These are phyloP conservation scores for Geoglossum glabrum DNA, from an alignment of 495 filamentous ascomycete genomes.

Conservation along the genomic window DNA sequence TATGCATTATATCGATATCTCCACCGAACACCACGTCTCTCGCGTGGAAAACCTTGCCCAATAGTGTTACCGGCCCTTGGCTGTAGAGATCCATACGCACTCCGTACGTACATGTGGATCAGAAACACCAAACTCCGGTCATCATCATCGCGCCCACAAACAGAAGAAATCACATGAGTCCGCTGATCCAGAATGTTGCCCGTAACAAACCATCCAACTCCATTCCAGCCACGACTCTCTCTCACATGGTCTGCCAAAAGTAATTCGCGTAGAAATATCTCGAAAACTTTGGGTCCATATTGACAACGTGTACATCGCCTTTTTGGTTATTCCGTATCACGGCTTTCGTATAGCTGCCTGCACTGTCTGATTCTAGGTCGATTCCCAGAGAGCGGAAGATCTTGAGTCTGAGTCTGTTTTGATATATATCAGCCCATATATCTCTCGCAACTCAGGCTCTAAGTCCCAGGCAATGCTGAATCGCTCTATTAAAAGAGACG, in stretches of 20 bases:
- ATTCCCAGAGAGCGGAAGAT: constrained; percentile 82
- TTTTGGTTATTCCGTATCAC: constrained; percentile 71
- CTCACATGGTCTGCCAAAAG: constrained; percentile 76
- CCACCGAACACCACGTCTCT: too few relatives aligned
- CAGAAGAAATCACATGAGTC: background rate
- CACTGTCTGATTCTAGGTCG: constrained; percentile 64
- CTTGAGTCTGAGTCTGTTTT: constrained; percentile 52
- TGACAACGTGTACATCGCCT: constrained; percentile 86
- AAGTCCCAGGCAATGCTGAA: constrained; percentile 17
- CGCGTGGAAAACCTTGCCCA: too few relatives aligned
- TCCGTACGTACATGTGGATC: background rate
- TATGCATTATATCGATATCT: too few relatives aligned
- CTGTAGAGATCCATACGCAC: background rate
- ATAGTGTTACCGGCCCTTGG: too few relatives aligned
- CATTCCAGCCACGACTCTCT: constrained; percentile 9
- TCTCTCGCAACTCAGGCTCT: background rate
- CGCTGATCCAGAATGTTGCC: background rate
- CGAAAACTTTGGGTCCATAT: constrained; percentile 82
- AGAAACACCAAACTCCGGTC: background rate
- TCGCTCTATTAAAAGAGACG: background rate
- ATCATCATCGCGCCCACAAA: background rate
- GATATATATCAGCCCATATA: background rate
- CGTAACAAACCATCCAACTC: background rate
- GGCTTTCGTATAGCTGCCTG: constrained; percentile 67
- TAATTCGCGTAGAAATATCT: constrained; percentile 88